These are phyloP conservation scores for Neonectria ditissima DNA, from an alignment of 2,329 filamentous ascomycete species.

Conservation along the genomic window DNA sequence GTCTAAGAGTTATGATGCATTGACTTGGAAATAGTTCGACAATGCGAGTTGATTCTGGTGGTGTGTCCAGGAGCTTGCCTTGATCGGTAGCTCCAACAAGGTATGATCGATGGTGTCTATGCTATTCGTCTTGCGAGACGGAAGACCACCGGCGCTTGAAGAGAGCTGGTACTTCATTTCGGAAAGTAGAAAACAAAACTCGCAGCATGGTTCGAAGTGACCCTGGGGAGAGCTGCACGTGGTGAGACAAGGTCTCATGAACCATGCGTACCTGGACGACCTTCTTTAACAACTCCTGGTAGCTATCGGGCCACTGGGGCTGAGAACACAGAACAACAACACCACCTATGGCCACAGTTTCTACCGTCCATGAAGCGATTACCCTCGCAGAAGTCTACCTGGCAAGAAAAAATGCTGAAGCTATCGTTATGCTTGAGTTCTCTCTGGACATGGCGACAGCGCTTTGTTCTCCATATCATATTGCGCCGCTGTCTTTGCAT, in stretches of 20 bases:
- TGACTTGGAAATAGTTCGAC: conserved; percentile 15
- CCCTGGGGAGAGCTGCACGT: conserved; percentile 20
- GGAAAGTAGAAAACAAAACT: neutral
- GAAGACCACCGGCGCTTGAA: neutral
- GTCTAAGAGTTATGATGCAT: conserved; percentile 6
- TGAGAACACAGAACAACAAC: neutral
- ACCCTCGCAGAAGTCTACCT: neutral
- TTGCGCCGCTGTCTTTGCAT: neutral
- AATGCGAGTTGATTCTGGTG: conserved; percentile 9
- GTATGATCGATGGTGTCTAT: neutral
- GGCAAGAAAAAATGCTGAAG: neutral
- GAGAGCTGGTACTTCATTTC: neutral
- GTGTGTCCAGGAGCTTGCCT: neutral
- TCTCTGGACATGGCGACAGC: neutral
- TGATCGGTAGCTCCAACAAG: neutral
- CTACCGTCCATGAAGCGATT: neutral
- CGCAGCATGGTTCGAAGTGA: conserved; percentile 15
- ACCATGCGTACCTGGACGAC: neutral
- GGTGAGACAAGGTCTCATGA: conserved; percentile 22
- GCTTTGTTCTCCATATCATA: neutral
- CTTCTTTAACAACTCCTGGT: neutral
- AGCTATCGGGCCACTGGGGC: neutral
- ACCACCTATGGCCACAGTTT: neutral
- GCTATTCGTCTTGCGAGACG: neutral
- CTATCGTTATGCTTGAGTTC: neutral